phyloP scores from a whole-genome alignment of 192 early-diverging fungal species.

The Obelidium mucronatum region DNA sequence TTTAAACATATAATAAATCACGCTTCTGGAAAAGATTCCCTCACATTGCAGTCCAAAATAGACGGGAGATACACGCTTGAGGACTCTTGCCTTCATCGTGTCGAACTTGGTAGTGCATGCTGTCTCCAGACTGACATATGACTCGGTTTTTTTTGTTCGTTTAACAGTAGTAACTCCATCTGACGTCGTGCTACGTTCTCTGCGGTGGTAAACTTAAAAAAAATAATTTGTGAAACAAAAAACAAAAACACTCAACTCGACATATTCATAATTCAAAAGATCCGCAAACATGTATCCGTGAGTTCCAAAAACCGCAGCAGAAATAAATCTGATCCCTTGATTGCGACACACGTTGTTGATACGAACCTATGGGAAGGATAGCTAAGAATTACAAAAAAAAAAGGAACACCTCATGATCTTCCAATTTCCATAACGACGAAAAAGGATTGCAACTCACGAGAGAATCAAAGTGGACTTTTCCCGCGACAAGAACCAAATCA shows the following conservation, averaged over 20 bases:
- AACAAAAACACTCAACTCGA: slow-evolving; percentile 33
- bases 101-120: not conserved
- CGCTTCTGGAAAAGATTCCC: no score
- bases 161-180: slow-evolving; percentile 42
- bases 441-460: slow-evolving; percentile 57
- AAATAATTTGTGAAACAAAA: not conserved
- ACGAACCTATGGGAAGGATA: slow-evolving; percentile 44
- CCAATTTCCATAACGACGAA: not conserved
- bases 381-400: no score
- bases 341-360: slow-evolving; percentile 70
- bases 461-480: slow-evolving; percentile 3
- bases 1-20: not conserved
- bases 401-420: not conserved
- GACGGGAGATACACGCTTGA: slow-evolving; percentile 36
- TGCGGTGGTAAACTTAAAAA: not conserved
- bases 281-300: slow-evolving; percentile 91
- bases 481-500: slow-evolving; percentile 65
- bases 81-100: slow-evolving; percentile 29
- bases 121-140: slow-evolving; percentile 39
- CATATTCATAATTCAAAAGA: slow-evolving; percentile 66
- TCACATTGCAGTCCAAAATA: slow-evolving; percentile 45
- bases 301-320: slow-evolving; percentile 73
- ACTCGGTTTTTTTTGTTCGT: slow-evolving; percentile 50
- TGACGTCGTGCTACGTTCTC: slow-evolving; percentile 33
- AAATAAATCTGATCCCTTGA: slow-evolving; percentile 67